Evolutionary conservation across 768 basidiomycete genomes (phyloP).

Genomic region (Calocera viscosa): DNA sequence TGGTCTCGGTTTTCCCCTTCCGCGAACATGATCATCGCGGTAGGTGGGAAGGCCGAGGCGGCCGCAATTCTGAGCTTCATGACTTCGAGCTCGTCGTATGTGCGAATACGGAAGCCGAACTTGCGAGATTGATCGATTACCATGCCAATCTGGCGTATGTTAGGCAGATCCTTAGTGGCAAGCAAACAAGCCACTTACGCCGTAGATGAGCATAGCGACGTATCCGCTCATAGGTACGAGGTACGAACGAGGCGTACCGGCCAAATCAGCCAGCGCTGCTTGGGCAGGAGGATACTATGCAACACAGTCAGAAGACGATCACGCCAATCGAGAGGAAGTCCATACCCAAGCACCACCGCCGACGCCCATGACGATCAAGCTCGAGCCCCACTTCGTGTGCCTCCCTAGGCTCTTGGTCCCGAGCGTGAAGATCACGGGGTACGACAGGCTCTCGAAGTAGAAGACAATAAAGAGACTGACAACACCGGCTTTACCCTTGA

Average conservation of each 20-base stretch:
- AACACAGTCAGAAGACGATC: conserved; percentile 40
- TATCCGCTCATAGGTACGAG: conserved; percentile 50
- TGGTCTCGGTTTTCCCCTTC: background rate
- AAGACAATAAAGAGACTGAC: conserved; percentile 51
- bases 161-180: background rate
- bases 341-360: background rate
- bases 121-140: conserved; percentile 40
- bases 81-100: conserved; percentile 30
- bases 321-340: conserved; percentile 27
- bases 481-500: conserved; percentile 43
- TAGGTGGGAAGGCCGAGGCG: background rate
- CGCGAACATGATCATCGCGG: background rate
- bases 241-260: conserved; percentile 43
- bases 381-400: conserved; percentile 49
- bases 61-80: background rate
- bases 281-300: conserved; percentile 60
- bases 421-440: conserved; percentile 54
- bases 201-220: conserved; percentile 45
- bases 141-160: conserved; percentile 33
- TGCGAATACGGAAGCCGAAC: conserved; percentile 40
- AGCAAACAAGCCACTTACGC: conserved; percentile 33
- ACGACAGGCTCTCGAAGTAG: conserved; percentile 64
- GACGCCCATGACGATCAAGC: conserved; percentile 48
- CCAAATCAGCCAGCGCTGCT: conserved; percentile 40
- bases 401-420: conserved; percentile 51